Evolutionary conservation across 805 yeast genomes (phyloP), one percentile per base, ranked within the genome.

Genomic region (Teunomyces stri): DNA sequence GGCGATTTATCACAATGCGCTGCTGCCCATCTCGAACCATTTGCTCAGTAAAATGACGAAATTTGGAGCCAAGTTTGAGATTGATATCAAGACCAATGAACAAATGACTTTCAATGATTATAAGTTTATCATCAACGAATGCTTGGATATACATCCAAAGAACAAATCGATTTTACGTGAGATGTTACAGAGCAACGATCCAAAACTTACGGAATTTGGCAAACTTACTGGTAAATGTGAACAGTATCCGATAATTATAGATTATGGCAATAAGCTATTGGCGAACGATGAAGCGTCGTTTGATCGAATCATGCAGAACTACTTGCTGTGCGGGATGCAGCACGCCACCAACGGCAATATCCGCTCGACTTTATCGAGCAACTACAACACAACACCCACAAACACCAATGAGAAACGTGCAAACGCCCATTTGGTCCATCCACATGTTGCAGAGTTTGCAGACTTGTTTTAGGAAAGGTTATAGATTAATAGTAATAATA

Each of bases 231-330:
- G 27, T 10, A 36, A 25, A 29, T 16, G 49, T 11, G 45, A 56
- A 7, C 41, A 45, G 37, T 45, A 51, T 33, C 64, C 66, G 6
- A 55, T 62, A 41, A 59, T 81, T 13, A 84, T 83, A 12, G 87
- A 83, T 61, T 83, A 87, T 87, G 80, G 78, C 52, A 72, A 80
- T 53, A 74, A 75, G 43, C 58, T 70, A 59, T 66, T 81, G 20
- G 87, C 87, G 2, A 73, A 76, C 35, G 73, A 79, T 52, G 74
- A 69, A 42, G 56, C 62, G 5, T 63, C 71, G 2, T 66, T 84
- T 36, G 65, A 69, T 46, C 60, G 72, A 44, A 72, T 81, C 44
- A 61, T 80, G 51, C 68, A 66, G 41, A 64, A 69, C 54, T 70
- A 72, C 55, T 55, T 61, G 43, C 49, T 57, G 39, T 62, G 69